Evolutionary conservation across 2,329 filamentous ascomycete species (phyloP), one percentile per base, ranked within the genome.

Genomic region (Akanthomyces uredinophilus): DNA sequence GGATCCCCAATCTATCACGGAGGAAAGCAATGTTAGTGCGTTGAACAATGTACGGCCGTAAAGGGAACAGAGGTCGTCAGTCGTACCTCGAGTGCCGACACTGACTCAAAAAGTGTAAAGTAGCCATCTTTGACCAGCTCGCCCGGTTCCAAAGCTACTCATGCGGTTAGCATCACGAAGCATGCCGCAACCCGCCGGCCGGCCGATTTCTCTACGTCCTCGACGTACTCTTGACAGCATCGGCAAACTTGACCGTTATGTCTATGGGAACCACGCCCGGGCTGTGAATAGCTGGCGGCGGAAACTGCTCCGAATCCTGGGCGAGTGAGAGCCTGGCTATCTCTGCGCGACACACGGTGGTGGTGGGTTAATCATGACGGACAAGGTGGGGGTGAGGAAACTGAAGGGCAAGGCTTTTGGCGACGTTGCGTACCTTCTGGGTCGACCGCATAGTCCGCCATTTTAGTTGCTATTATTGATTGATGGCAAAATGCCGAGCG

Each of bases 51-150:
- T 18, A 20, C 7, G 14, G 7, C 2, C 5, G 10, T 13, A 35
- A 35, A 14, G 22, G 5, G 27, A 37, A 39, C 1, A 22, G 43
- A 27, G 55, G 37, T 51, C 57, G 29, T 39, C 41, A 10, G 43
- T 65, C 76, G 61, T 73, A 84, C 87, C 83, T 95, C 91, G 24
- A 95, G 81, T 68, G 91, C 91, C 65, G 91, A 91, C 68, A 99
- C 95, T 54, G 93, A 89, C 77, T 98, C 95, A 68, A 96, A 97
- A 5, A 99, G 82, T 1, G 92, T 96, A 71, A 99, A 98, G 72
- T 86, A 87, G 50, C 90, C 91, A 91, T 98, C 93, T 77, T 97
- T 97, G 66, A 98, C 83, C 3, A 99, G 83, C 68, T 96, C 87
- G 37, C 95, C 95, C 8, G 90, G 86, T 52, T 83, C 77, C 62